Evolutionary conservation across 2,329 filamentous ascomycete species (phyloP).

Genomic region (Xylaria sp.): DNA sequence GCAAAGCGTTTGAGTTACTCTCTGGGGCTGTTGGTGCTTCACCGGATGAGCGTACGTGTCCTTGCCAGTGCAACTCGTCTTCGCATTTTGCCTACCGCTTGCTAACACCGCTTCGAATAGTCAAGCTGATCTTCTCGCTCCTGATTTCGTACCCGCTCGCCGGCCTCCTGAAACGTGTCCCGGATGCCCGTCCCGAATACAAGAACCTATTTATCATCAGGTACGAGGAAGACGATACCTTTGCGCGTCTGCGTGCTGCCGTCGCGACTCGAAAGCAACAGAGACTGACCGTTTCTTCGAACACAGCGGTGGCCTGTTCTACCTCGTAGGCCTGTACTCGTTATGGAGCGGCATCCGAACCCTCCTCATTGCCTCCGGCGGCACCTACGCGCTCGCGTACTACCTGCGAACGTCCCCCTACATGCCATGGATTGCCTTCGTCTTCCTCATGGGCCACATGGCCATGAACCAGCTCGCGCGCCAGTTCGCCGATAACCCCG

Average conservation of each 20-base stretch:
- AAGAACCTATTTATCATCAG: constrained; percentile 88
- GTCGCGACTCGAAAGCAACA: not conserved
- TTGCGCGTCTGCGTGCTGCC: not conserved
- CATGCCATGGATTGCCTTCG: constrained; percentile 97
- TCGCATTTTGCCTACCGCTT: not conserved
- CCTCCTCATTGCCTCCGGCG: constrained; percentile 75
- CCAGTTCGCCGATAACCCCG: constrained; percentile 68
- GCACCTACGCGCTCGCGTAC: constrained; percentile 80
- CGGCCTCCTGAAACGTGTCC: constrained; percentile 83
- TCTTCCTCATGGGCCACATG: constrained; percentile 95
- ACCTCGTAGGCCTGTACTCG: constrained; percentile 89
- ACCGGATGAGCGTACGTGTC: constrained; percentile 52
- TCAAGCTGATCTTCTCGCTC: constrained; percentile 91
- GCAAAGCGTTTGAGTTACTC: constrained; percentile 48
- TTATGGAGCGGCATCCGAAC: constrained; percentile 85
- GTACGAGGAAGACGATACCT: constrained; percentile 47
- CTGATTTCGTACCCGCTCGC: constrained; percentile 91
- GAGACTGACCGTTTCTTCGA: constrained; percentile 14
- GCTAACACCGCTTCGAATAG: constrained; percentile 50
- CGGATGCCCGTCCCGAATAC: constrained; percentile 77
- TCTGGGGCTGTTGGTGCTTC: constrained; percentile 46
- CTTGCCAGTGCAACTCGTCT: not conserved
- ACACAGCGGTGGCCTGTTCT: constrained; percentile 64
- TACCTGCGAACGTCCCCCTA: constrained; percentile 78
- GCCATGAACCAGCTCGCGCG: constrained; percentile 85